Evolutionary conservation across 345 rosid genomes (phyloP).

Genomic region (Gossypium raimondii): DNA sequence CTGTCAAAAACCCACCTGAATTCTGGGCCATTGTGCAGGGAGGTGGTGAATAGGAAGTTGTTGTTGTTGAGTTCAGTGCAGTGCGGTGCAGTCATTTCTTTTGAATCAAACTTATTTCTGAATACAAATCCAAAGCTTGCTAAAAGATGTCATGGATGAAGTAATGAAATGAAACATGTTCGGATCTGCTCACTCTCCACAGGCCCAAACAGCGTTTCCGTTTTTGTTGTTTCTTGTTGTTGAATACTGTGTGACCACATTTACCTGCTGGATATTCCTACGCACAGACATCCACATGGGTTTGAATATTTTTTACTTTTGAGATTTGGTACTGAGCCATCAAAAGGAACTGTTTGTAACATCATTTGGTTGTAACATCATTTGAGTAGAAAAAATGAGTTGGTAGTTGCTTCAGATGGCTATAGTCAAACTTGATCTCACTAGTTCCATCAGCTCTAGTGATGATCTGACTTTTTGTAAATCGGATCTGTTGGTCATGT

Average conservation of each 20-base stretch:
- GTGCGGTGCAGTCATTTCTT: background rate
- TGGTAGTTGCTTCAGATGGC: too few relatives aligned
- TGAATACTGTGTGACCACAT: constrained; percentile 3
- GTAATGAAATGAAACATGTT: constrained; percentile 7
- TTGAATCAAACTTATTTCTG: background rate
- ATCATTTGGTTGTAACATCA: too few relatives aligned
- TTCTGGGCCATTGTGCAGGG: background rate
- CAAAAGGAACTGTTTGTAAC: too few relatives aligned
- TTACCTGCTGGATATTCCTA: background rate
- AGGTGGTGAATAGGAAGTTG: background rate
- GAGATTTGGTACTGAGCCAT: too few relatives aligned
- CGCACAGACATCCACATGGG: background rate
- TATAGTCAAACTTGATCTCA: too few relatives aligned
- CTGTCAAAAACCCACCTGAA: background rate
- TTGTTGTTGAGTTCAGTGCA: background rate
- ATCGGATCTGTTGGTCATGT: too few relatives aligned
- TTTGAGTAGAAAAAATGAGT: too few relatives aligned
- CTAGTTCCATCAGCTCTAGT: too few relatives aligned
- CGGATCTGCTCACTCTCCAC: constrained; percentile 17
- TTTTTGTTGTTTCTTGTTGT: background rate
- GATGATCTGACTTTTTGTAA: too few relatives aligned
- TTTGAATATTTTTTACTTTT: background rate
- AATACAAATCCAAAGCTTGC: background rate
- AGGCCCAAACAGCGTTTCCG: background rate
- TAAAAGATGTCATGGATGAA: background rate